phyloP scores from a whole-genome alignment of 257 asterid genomes.

The Nicotiana obtusifolia region DNA sequence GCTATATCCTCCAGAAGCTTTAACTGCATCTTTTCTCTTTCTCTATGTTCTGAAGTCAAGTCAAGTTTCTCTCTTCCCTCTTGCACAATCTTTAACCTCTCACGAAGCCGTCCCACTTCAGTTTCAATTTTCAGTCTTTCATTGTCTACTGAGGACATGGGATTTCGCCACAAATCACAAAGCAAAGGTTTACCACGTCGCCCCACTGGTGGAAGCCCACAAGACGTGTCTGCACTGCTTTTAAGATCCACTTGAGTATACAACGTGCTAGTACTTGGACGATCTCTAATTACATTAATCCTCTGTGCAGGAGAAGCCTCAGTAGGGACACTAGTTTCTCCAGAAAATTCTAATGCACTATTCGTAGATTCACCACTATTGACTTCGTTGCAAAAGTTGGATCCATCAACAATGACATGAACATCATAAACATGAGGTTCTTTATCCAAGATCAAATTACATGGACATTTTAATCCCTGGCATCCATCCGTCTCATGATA shows the following conservation, averaged over 20 bases:
- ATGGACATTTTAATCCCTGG: conserved; percentile 15
- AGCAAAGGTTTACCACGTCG: conserved; percentile 24
- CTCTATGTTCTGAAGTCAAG: conserved; percentile 44
- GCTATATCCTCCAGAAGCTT: conserved; percentile 69
- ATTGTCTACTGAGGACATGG: conserved; percentile 41
- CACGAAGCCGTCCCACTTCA: conserved; percentile 60
- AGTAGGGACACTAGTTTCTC: conserved; percentile 17
- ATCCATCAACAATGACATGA: conserved; percentile 22
- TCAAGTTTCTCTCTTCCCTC: conserved; percentile 72
- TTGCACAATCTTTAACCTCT: conserved; percentile 56
- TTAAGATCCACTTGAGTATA: conserved; percentile 24
- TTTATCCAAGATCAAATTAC: conserved; percentile 8
- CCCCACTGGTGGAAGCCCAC: conserved; percentile 55
- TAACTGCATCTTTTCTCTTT: conserved; percentile 46
- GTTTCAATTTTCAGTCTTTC: conserved; percentile 55
- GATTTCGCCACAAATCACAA: conserved; percentile 34
- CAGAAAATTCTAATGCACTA: conserved; percentile 10
- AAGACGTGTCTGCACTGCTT: conserved; percentile 26
- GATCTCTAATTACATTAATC: conserved; percentile 2
- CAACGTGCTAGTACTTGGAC: conserved; percentile 17
- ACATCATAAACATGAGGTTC: conserved; percentile 30
- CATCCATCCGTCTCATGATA: conserved; percentile 16
- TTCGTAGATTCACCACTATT: not conserved
- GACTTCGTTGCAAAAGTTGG: conserved; percentile 16
- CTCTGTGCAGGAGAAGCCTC: conserved; percentile 23